These are phyloP conservation scores for Torulaspora maleeae DNA, from an alignment of 805 yeast species.

Conservation along the genomic window DNA sequence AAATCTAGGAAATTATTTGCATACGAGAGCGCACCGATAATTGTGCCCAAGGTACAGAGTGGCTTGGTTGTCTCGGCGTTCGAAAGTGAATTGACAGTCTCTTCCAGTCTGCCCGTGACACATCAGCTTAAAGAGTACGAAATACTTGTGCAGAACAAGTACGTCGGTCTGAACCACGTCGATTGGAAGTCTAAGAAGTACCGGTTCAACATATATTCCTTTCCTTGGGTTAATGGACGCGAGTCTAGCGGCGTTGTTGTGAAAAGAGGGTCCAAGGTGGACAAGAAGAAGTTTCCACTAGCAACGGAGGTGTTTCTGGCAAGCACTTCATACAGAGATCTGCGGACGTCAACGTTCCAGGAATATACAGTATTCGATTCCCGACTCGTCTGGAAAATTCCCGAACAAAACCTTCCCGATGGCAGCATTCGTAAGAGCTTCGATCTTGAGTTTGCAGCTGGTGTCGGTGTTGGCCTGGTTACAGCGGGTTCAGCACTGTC, in stretches of 20 bases:
- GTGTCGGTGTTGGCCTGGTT: constrained; percentile 46
- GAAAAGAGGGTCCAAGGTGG: constrained; percentile 36
- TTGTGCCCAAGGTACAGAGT: constrained; percentile 12
- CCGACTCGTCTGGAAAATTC: constrained; percentile 44
- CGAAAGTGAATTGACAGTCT: constrained; percentile 11
- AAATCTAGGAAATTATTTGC: constrained; percentile 3
- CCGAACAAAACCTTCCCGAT: constrained; percentile 26
- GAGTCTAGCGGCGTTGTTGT: constrained; percentile 43
- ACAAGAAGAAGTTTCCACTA: constrained; percentile 19
- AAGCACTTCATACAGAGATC: constrained; percentile 45
- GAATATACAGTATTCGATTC: constrained; percentile 43
- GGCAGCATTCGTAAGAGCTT: constrained; percentile 8
- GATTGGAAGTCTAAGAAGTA: constrained; percentile 49
- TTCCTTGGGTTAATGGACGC: constrained; percentile 50
- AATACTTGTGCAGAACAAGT: constrained; percentile 31
- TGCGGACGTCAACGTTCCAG: constrained; percentile 46
- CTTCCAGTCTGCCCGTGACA: constrained; percentile 9
- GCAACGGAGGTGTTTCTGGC: constrained; percentile 43
- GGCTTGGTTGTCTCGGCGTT: constrained; percentile 16
- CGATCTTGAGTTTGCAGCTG: constrained; percentile 40
- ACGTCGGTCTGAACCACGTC: constrained; percentile 44
- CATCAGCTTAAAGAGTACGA: constrained; percentile 29
- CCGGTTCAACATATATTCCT: constrained; percentile 43
- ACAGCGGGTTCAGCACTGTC: constrained; percentile 40
- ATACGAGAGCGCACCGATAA: background rate